phyloP scores from a whole-genome alignment of 1,139 yeast genomes.

The Nadsonia starkeyi-henricii region DNA sequence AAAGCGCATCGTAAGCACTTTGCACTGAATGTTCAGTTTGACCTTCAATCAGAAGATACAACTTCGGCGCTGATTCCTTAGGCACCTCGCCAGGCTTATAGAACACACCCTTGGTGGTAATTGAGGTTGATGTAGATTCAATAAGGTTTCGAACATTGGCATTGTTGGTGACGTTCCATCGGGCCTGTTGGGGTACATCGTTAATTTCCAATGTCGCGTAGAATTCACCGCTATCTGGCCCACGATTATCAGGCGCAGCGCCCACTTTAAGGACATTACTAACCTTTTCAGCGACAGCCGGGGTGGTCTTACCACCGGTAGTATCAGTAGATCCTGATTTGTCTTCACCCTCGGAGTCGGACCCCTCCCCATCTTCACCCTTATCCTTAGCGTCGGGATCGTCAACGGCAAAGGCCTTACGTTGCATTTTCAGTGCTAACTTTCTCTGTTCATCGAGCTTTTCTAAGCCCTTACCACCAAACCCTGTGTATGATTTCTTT shows the following conservation, averaged over 20 bases:
- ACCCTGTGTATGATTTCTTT: constrained; percentile 42
- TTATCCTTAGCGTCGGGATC: constrained; percentile 21
- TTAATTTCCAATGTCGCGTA: constrained; percentile 67
- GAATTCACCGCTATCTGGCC: constrained; percentile 49
- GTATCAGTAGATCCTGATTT: constrained; percentile 9
- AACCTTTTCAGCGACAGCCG: constrained; percentile 2
- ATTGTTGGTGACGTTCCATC: constrained; percentile 71
- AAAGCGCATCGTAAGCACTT: constrained; percentile 30
- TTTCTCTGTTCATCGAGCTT: constrained; percentile 61
- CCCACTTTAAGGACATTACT: constrained; percentile 22
- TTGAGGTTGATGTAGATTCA: constrained; percentile 62
- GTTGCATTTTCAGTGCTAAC: constrained; percentile 37
- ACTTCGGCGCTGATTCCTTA: constrained; percentile 51
- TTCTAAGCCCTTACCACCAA: constrained; percentile 88
- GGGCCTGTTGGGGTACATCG: constrained; percentile 71
- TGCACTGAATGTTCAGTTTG: constrained; percentile 48
- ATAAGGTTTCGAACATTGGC: constrained; percentile 51
- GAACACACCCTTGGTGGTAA: constrained; percentile 72
- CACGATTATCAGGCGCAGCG: constrained; percentile 49
- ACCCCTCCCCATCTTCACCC: constrained; percentile 14
- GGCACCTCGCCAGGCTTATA: constrained; percentile 43
- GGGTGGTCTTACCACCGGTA: constrained; percentile 2
- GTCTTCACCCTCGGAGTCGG: constrained; percentile 15
- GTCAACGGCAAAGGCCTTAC: constrained; percentile 28
- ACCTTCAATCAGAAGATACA: constrained; percentile 72